Percentiles rank a stretch among this genome's conserved stretches.
These are phyloP conservation scores for Hansenula sp. DNA, from an alignment of 1,139 yeast genomes.

Conservation along the genomic window DNA sequence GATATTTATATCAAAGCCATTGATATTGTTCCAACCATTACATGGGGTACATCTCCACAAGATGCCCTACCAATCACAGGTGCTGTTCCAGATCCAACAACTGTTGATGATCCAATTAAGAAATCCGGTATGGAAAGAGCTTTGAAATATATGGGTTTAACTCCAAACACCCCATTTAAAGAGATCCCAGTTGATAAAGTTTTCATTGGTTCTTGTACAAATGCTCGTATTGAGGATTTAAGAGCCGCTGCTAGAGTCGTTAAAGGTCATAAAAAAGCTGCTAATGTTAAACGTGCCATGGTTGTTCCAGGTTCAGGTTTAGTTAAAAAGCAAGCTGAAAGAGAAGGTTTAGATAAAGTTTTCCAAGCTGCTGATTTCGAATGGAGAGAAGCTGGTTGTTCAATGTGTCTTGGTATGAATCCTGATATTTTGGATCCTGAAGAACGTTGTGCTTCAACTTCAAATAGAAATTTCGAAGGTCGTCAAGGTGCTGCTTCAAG, in stretches of 20 bases:
- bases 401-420: constrained; percentile 99
- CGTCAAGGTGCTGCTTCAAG: constrained; percentile 98
- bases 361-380: constrained; percentile 91
- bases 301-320: constrained; percentile 98
- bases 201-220: constrained; percentile 97
- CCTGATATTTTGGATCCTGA: constrained; percentile 93
- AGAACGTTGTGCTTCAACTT: constrained; percentile 98
- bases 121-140: constrained; percentile 89
- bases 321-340: constrained; percentile 89
- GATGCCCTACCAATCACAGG: constrained; percentile 96
- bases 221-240: constrained; percentile 95
- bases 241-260: constrained; percentile 94
- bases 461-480: constrained; percentile 98
- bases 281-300: constrained; percentile 73
- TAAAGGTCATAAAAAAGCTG: constrained; percentile 85
- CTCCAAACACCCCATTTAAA: constrained; percentile 74
- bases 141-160: constrained; percentile 84
- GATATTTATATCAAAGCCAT: constrained; percentile 78
- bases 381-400: constrained; percentile 99
- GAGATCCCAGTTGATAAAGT: constrained; percentile 83
- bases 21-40: constrained; percentile 91
- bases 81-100: constrained; percentile 82
- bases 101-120: constrained; percentile 67
- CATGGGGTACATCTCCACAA: constrained; percentile 99
- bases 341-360: constrained; percentile 88